Evolutionary conservation across 345 rosid genomes (phyloP), one percentile per base, ranked within the genome.

Genomic region (Salix udensis): DNA sequence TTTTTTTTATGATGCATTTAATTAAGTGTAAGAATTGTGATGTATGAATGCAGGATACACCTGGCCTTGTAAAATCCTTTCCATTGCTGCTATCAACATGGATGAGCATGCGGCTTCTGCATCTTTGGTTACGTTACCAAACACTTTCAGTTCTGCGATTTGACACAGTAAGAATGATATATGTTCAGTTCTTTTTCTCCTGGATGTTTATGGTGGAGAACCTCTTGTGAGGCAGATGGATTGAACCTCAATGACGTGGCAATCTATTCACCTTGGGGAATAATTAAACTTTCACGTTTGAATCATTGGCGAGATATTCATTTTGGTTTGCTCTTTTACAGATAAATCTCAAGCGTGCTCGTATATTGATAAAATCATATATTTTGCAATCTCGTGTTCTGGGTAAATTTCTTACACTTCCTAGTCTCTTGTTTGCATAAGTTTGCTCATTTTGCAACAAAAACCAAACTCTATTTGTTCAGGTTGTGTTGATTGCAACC

Each of bases 341-440:
- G 98, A 86, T 95, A 82, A 95, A 95, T 88, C 88, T 93, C 74
- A 95, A 95, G 91, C 97, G 98, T 81, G 97, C 96, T 75, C 96
- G 96, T 69, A 79, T 90, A 53, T 84, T 95, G 75, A 92, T 87
- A 67, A 84, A 90, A 68, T 89, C 98, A 68, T 96, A 93, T 81
- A 87, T 95, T 70, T 40, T 76, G 77, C 73, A 78, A 75, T 85
- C 91, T 24, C 55, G 62, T 62, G 92, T 93, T 71, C 90, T 87
- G 58, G 98, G 97, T 93, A 82, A 82, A 50, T 77, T 75, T 39
- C 12, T 55, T 73, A 13, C 48, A 55, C 77, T 55, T 53, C 39
- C 23, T 24, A 70, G 48, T 55, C 19, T 55, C 26, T 55, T 65
- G 34, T 40, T 78, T 13, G n/a, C 73, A 15, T 34, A 67, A 66